Evolutionary conservation across 2,329 filamentous ascomycete genomes (phyloP).

Genomic region (Reticulascus tulasneorum): DNA sequence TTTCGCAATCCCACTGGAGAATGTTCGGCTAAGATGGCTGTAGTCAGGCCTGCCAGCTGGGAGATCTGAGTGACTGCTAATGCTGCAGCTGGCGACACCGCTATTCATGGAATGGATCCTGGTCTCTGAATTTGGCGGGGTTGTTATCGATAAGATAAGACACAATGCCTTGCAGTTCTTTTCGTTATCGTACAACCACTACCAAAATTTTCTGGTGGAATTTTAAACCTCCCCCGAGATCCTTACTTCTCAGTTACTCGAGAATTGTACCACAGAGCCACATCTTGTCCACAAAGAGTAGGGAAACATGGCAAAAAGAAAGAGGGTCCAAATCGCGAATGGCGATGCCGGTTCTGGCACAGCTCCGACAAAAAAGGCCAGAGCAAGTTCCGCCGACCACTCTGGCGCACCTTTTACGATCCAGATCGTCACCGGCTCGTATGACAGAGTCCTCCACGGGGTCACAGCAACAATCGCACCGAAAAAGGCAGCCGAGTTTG

Average conservation of each 20-base stretch:
- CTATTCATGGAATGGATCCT: too few species aligned
- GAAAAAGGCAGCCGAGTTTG: slow-evolving; percentile 55
- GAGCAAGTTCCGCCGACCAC: slow-evolving; percentile 6
- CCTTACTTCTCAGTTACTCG: too few species aligned
- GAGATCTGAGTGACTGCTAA: too few species aligned
- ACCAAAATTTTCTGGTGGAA: too few species aligned
- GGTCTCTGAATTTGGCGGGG: too few species aligned
- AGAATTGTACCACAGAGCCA: too few species aligned
- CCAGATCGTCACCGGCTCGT: slow-evolving; percentile 89
- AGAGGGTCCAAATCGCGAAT: slow-evolving; percentile 34
- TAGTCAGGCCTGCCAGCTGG: too few species aligned
- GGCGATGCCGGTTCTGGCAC: slow-evolving; percentile 15
- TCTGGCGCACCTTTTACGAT: slow-evolving; percentile 49
- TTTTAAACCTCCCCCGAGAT: too few species aligned
- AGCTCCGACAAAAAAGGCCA: slow-evolving; percentile 6
- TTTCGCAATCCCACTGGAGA: slow-evolving; percentile 16
- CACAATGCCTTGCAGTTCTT: too few species aligned
- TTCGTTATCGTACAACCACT: slow-evolving; percentile 1
- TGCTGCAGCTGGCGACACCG: too few species aligned
- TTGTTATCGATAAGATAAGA: slow-evolving; percentile 16
- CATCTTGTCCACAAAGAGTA: slow-evolving; percentile 5
- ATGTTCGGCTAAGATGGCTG: too few species aligned
- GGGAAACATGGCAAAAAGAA: slow-evolving; percentile 43
- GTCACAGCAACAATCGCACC: slow-evolving; percentile 69
- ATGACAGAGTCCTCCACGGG: slow-evolving; percentile 89